A percentile compares a stretch with the other conserved stretches of the same genome.
phyloP scores from a whole-genome alignment of 345 rosid genomes.

The Rhodamnia rubescens region DNA sequence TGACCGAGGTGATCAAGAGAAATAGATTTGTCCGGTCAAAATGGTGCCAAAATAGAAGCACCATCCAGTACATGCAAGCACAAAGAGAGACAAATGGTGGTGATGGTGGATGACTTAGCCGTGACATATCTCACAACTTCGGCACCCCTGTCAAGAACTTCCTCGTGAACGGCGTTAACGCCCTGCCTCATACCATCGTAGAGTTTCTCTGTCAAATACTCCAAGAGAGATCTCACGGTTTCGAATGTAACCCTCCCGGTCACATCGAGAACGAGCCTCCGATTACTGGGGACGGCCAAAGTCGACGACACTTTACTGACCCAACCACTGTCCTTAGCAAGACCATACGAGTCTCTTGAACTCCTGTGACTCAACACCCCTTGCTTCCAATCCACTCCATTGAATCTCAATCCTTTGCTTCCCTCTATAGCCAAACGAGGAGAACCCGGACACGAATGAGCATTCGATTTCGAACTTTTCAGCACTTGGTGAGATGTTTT shows the following conservation, averaged over 20 bases:
- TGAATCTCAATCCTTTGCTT: not conserved
- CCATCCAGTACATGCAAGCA: conserved; percentile 54
- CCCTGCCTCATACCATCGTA: conserved; percentile 27
- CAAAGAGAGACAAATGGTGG: conserved; percentile 42
- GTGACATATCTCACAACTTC: conserved; percentile 36
- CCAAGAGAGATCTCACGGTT: conserved; percentile 58
- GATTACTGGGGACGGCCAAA: conserved; percentile 52
- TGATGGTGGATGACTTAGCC: conserved; percentile 38
- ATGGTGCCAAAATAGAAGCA: conserved; percentile 48
- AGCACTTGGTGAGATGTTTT: conserved; percentile 50
- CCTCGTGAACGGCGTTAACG: conserved; percentile 20
- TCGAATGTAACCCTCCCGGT: conserved; percentile 60
- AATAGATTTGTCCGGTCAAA: not conserved
- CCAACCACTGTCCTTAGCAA: conserved; percentile 22
- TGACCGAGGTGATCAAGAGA: not conserved
- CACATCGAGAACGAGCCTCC: conserved; percentile 59
- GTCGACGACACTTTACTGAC: conserved; percentile 44
- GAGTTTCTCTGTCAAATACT: conserved; percentile 39
- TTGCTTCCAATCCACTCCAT: conserved; percentile 1
- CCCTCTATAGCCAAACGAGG: conserved; percentile 6
- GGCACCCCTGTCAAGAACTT: conserved; percentile 29
- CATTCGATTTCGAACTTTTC: conserved; percentile 1
- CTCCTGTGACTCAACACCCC: not conserved
- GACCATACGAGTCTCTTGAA: conserved; percentile 1
- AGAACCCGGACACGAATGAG: not conserved